These are phyloP conservation scores for Neonectria magnoliae DNA, from an alignment of 2,329 filamentous ascomycete species.

Conservation along the genomic window DNA sequence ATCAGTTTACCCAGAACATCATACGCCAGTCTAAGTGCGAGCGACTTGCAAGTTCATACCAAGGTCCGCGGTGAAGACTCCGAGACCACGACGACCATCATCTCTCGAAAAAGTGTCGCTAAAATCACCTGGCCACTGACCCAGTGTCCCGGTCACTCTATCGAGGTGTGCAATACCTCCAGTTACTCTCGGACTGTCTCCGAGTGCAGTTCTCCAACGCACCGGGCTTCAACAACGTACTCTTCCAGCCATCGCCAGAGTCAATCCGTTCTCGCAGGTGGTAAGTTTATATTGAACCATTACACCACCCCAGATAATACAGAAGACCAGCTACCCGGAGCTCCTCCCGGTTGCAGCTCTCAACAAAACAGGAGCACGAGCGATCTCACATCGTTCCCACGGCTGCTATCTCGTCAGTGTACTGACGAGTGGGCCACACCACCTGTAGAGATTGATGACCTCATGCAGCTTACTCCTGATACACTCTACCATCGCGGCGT, in stretches of 20 bases:
- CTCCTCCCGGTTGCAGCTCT: constrained; percentile 30
- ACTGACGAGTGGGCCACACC: constrained; percentile 48
- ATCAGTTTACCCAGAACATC: constrained; percentile 47
- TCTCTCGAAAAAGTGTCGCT: constrained; percentile 44
- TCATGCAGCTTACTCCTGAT: constrained; percentile 8
- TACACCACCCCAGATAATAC: constrained; percentile 31
- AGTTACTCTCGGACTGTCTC: constrained; percentile 31
- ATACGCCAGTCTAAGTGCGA: constrained; percentile 39
- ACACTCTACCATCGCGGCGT: constrained; percentile 44
- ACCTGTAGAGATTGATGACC: constrained; percentile 29
- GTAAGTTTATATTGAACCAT: constrained; percentile 35
- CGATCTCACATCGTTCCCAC: constrained; percentile 46
- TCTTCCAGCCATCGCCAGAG: constrained; percentile 29
- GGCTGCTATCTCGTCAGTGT: constrained; percentile 44
- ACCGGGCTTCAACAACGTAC: constrained; percentile 19
- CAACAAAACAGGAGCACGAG: constrained; percentile 29
- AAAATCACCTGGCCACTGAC: constrained; percentile 45
- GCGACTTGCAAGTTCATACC: constrained; percentile 35
- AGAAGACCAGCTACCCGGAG: constrained; percentile 33
- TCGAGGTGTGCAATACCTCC: background rate
- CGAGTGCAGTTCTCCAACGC: constrained; percentile 33
- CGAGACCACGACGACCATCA: constrained; percentile 41
- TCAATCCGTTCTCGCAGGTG: constrained; percentile 10
- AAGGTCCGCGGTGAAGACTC: constrained; percentile 31
- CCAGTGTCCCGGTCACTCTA: constrained; percentile 14